Conservation (phyloP, 805 yeast species). For the Candida jianshihensis region DNA sequence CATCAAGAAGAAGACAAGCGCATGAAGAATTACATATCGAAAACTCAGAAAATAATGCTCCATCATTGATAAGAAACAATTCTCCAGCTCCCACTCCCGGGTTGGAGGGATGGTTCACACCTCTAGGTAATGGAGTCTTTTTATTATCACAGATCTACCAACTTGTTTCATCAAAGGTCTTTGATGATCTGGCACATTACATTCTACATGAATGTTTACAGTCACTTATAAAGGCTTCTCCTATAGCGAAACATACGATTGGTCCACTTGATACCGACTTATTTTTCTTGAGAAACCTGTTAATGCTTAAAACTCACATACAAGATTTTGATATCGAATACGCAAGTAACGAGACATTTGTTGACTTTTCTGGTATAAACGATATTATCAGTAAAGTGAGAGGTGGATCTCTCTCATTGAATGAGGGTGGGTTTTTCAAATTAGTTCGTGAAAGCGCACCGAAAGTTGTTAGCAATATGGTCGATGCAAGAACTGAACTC, state of each 20-base stretch:
- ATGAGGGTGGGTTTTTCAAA: constrained; percentile 27
- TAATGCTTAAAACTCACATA: constrained; percentile 63
- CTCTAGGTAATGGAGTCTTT: constrained; percentile 60
- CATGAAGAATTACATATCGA: constrained; percentile 10
- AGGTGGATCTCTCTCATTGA: constrained; percentile 20
- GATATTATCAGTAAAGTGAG: constrained; percentile 40
- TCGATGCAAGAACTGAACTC: constrained; percentile 70
- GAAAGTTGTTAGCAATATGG: constrained; percentile 70
- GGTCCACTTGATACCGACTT: constrained; percentile 56
- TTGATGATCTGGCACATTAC: constrained; percentile 85
- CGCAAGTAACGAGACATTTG: constrained; percentile 59
- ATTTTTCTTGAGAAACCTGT: constrained; percentile 64
- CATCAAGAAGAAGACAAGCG: constrained; percentile 29
- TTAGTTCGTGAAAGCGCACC: constrained; percentile 69
- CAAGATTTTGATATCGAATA: constrained; percentile 74
- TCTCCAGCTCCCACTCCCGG: no score
- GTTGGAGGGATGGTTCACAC: constrained; percentile 54
- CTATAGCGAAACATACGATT: constrained; percentile 34
- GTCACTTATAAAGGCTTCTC: constrained; percentile 51
- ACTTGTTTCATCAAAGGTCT: constrained; percentile 66
- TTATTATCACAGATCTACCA: constrained; percentile 75
- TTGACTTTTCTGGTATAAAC: constrained; percentile 76
- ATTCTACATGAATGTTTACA: constrained; percentile 71
- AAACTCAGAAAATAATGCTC: constrained; percentile 21
- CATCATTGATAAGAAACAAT: no score